These are phyloP conservation scores for Heteromeles arbutifolia DNA, from an alignment of 306 rosid genomes.

Conservation along the genomic window DNA sequence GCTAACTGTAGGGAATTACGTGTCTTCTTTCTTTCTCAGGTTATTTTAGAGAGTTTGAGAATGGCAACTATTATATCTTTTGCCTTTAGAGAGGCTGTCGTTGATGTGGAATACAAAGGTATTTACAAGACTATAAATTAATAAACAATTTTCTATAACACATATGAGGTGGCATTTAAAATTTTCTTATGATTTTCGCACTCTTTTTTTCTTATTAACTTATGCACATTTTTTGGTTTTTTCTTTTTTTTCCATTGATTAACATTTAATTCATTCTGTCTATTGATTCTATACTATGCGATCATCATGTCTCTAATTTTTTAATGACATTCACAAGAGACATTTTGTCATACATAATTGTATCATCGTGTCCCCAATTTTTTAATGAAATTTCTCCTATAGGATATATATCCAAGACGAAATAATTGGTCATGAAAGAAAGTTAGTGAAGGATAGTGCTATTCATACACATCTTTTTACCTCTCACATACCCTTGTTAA, in stretches of 20 bases:
- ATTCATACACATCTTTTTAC: no score
- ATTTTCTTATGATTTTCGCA: background rate
- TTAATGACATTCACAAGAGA: no score
- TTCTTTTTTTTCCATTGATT: background rate
- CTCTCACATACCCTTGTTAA: no score
- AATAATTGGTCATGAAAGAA: no score
- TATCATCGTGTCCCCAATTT: background rate
- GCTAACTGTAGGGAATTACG: constrained; percentile 18
- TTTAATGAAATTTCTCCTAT: background rate
- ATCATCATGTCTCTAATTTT: background rate
- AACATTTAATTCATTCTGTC: background rate
- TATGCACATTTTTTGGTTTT: background rate
- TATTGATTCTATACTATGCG: background rate
- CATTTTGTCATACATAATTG: no score
- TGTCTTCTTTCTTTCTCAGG: constrained; percentile 34
- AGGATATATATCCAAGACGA: background rate
- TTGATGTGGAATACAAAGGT: constrained; percentile 91
- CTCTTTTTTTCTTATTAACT: background rate
- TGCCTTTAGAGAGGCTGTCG: constrained; percentile 84
- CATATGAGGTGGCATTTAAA: background rate
- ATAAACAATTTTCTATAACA: background rate
- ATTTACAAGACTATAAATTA: constrained; percentile 4
- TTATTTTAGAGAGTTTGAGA: constrained; percentile 80
- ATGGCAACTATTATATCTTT: constrained; percentile 89
- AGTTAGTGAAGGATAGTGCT: background rate